Conservation (phyloP, 169 alveolate species). For the Plasmodium gonderi region DNA sequence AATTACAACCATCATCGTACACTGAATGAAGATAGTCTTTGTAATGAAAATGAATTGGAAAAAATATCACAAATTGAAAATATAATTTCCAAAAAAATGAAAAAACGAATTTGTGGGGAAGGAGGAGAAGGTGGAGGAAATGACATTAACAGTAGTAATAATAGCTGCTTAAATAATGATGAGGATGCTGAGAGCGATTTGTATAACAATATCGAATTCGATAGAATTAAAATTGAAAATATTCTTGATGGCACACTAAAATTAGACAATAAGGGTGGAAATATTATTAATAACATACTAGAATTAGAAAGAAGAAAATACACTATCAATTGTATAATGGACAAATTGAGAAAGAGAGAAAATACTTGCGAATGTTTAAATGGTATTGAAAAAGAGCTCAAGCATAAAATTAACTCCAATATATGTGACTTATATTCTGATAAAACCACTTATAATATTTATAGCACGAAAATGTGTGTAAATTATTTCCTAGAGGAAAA, state of each 20-base stretch:
- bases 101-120: slow-evolving; percentile 2
- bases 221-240: slow-evolving; percentile 16
- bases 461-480: slow-evolving; percentile 62
- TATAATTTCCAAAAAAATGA: slow-evolving; percentile 48
- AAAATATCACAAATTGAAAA: slow-evolving; percentile 57
- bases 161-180: not conserved
- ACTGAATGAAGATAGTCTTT: not conserved
- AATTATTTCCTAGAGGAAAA: slow-evolving; percentile 53
- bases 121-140: not conserved
- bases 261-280: slow-evolving; percentile 44
- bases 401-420: slow-evolving; percentile 13
- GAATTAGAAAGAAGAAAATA: slow-evolving; percentile 71
- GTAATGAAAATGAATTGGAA: slow-evolving; percentile 29
- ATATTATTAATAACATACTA: slow-evolving; percentile 34
- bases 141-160: not conserved
- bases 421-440: slow-evolving; percentile 58
- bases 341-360: slow-evolving; percentile 27
- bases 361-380: not conserved
- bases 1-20: not conserved
- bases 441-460: slow-evolving; percentile 33
- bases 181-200: slow-evolving; percentile 8
- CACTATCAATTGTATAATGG: slow-evolving; percentile 63
- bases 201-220: slow-evolving; percentile 26
- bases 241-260: slow-evolving; percentile 14
- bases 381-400: not conserved